Evolutionary conservation across 164 flowering plant genomes (phyloP), one percentile per base, ranked within the genome.

Genomic region (Annona cherimola): DNA sequence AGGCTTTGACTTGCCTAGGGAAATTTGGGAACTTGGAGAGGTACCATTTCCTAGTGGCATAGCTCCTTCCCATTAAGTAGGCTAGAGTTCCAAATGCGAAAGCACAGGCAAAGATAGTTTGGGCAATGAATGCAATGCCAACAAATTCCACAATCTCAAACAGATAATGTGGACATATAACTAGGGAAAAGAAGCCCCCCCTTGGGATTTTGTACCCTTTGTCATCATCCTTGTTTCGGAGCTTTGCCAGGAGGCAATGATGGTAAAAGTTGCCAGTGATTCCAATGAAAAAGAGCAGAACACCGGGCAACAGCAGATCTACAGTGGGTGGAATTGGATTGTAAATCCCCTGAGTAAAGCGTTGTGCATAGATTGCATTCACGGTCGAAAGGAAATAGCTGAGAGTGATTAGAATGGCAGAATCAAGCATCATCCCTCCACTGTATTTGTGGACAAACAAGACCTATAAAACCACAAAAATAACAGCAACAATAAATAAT

Each of bases 141-240:
- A 82, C 39, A 63, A 85, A 89, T 1, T 7, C 78, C 12, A 86
- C 5, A 26, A 88, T 80, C 73, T 91, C 94, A 66, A 89, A 91
- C 12, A 88, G 79, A 69, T 91, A 91, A 69, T 91, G 97, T 9
- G 97, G 94, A 81, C 97, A 91, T 4, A 87, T 81, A 8, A 88
- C 86, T 20, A 81, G 45, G 73, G 67, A 72, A 60, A 91, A 91
- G 3, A 91, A 71, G 41, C 91, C 94, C 0, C 92, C 94, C 16
- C 35, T 82, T 0, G 94, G 97, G 44, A 91, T 86, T 68, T 86
- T 88, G 74, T 89, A 91, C 42, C 74, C 87, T 71, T 78, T 76
- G 1, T 78, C 85, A 42, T 74, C 79, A 42, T 74, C 79, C 39
- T 78, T 69, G 16, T 45, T 44, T 61, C 92, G 84, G 1, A 89